Evolutionary conservation across 441 rosid genomes (phyloP).

Genomic region (Arabidopsis lyrata): DNA sequence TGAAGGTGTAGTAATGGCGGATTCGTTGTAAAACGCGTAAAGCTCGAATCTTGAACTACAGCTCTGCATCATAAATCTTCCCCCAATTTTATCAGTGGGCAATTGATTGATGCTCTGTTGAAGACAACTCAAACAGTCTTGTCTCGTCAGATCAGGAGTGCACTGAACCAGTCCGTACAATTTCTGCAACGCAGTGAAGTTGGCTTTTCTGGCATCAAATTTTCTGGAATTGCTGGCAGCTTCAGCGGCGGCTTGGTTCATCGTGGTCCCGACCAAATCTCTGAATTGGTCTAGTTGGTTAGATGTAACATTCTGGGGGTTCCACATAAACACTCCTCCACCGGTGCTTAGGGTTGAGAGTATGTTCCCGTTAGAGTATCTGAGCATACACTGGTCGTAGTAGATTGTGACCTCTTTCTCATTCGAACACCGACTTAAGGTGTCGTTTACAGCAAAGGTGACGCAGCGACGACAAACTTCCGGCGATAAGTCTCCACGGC

Average conservation of each 20-base stretch:
- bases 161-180: conserved; percentile 32
- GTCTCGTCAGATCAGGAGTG: conserved; percentile 27
- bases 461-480: conserved; percentile 25
- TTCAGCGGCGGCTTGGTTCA: neutral
- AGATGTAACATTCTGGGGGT: neutral
- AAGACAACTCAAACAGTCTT: conserved; percentile 25
- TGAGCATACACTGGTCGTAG: neutral
- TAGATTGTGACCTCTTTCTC: neutral
- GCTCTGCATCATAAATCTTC: neutral
- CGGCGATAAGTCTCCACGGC: conserved; percentile 29
- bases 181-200: neutral
- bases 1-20: conserved; percentile 8
- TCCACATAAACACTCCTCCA: neutral
- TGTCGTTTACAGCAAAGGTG: neutral
- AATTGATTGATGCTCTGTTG: neutral
- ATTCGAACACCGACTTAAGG: neutral
- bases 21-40: conserved; percentile 24
- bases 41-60: conserved; percentile 32
- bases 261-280: neutral
- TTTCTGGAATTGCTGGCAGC: neutral
- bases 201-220: neutral
- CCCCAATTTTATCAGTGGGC: conserved; percentile 5
- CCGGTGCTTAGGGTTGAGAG: neutral
- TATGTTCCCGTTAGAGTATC: neutral
- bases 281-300: neutral